These are phyloP conservation scores for Rhizoclosmatium sp. DNA, from an alignment of 192 early-diverging fungal species.

Conservation along the genomic window DNA sequence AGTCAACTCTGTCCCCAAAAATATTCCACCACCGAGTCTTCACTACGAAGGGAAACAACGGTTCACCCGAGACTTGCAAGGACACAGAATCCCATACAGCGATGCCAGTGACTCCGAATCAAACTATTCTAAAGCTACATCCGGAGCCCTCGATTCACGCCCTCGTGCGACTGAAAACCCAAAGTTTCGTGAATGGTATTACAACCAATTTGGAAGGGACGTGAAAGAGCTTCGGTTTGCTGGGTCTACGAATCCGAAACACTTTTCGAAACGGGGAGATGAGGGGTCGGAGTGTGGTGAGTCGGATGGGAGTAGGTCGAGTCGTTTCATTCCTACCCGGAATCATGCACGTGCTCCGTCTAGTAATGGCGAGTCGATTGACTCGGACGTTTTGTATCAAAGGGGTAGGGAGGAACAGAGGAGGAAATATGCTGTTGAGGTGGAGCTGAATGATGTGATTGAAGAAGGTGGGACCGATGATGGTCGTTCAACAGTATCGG, in stretches of 20 bases:
- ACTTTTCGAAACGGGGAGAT: neutral
- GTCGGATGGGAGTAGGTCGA: too few relatives aligned
- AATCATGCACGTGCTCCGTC: neutral
- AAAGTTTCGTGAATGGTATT: neutral
- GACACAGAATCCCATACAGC: neutral
- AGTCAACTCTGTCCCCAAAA: neutral
- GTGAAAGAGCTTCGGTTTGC: neutral
- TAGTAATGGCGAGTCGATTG: neutral
- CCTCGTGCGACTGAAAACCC: neutral
- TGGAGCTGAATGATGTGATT: conserved; percentile 4
- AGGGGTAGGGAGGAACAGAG: neutral
- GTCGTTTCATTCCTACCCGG: neutral
- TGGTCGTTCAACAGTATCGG: neutral
- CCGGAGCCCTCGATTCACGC: neutral
- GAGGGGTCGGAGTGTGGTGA: neutral
- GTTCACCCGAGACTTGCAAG: neutral
- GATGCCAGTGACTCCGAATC: neutral
- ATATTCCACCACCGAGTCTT: neutral
- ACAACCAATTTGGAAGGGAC: conserved; percentile 3
- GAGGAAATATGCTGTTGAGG: neutral
- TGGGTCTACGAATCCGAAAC: neutral
- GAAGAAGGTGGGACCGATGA: conserved; percentile 10
- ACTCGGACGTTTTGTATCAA: neutral
- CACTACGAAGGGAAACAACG: neutral
- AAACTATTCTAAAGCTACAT: neutral